phyloP scores from a whole-genome alignment of 2,329 filamentous ascomycete species.

The Exophiala viscosa region DNA sequence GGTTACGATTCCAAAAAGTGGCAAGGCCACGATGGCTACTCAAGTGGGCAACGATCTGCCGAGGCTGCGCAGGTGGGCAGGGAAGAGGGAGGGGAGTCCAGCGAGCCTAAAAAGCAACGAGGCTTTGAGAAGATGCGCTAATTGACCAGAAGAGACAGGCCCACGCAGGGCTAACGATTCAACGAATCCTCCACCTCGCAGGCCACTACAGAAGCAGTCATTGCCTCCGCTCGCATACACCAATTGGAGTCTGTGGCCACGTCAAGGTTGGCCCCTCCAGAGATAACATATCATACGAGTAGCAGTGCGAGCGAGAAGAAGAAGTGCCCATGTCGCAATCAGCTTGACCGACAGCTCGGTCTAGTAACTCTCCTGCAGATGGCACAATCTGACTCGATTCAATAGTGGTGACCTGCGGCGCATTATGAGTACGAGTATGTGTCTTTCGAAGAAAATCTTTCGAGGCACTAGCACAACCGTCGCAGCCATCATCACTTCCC shows the following conservation, averaged over 20 bases:
- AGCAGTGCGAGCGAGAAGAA: too few species aligned
- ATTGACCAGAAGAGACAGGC: not conserved
- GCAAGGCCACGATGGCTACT: constrained; percentile 11
- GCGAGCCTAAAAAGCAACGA: constrained; percentile 15
- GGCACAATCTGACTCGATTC: too few species aligned
- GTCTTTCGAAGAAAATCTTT: too few species aligned
- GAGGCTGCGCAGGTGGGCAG: constrained; percentile 20
- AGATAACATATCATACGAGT: too few species aligned
- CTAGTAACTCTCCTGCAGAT: too few species aligned
- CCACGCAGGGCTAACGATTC: not conserved
- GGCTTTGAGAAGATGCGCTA: constrained; percentile 16
- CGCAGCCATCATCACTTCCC: too few species aligned
- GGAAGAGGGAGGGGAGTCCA: constrained; percentile 4
- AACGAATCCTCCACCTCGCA: constrained; percentile 3
- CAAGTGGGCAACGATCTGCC: constrained; percentile 20
- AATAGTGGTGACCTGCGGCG: too few species aligned
- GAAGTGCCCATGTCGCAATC: too few species aligned
- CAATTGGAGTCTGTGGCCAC: not conserved
- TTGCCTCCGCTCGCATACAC: not conserved
- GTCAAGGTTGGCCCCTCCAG: not conserved
- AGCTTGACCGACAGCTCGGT: too few species aligned
- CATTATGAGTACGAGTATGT: too few species aligned
- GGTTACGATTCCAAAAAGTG: constrained; percentile 1
- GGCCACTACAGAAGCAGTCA: not conserved
- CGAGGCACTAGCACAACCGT: too few species aligned